phyloP scores from a whole-genome alignment of 768 basidiomycete genomes.

The Hemileccinum impolitum region DNA sequence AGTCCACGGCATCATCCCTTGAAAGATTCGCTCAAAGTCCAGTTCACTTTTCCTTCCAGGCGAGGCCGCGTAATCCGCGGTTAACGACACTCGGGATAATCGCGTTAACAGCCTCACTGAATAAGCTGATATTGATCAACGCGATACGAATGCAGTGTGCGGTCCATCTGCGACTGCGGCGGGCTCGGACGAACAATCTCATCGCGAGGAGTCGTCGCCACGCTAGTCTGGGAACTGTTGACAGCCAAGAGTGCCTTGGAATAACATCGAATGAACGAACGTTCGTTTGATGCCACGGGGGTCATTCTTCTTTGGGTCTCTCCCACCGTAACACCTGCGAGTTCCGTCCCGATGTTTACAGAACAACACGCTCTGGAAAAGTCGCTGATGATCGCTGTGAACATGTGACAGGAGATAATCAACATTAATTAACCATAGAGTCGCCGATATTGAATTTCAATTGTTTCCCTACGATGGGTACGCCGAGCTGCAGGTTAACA shows the following conservation, averaged over 20 bases:
- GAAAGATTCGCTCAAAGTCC: too few relatives aligned
- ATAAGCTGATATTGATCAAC: conserved; percentile 46
- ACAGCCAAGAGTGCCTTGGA: conserved; percentile 33
- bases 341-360: conserved; percentile 72
- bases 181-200: too few relatives aligned
- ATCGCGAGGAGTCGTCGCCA: conserved; percentile 52
- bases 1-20: too few relatives aligned
- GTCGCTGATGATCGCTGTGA: conserved; percentile 44
- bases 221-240: conserved; percentile 32
- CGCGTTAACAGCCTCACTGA: conserved; percentile 29
- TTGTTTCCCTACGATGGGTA: too few relatives aligned
- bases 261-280: conserved; percentile 42
- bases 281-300: conserved; percentile 66
- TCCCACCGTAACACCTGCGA: conserved; percentile 62
- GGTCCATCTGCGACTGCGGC: conserved; percentile 48
- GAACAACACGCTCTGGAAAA: conserved; percentile 70
- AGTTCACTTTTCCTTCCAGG: conserved; percentile 46
- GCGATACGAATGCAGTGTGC: conserved; percentile 22
- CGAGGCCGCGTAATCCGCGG: too few relatives aligned
- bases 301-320: conserved; percentile 69
- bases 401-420: conserved; percentile 49
- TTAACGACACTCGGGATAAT: conserved; percentile 23
- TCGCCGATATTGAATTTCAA: conserved; percentile 40
- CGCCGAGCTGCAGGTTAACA: too few relatives aligned
- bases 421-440: too few relatives aligned